A percentile compares a stretch with the other conserved stretches of the same genome.
Evolutionary conservation across 768 basidiomycete genomes (phyloP).

Genomic region (Kwoniella botswanensis): DNA sequence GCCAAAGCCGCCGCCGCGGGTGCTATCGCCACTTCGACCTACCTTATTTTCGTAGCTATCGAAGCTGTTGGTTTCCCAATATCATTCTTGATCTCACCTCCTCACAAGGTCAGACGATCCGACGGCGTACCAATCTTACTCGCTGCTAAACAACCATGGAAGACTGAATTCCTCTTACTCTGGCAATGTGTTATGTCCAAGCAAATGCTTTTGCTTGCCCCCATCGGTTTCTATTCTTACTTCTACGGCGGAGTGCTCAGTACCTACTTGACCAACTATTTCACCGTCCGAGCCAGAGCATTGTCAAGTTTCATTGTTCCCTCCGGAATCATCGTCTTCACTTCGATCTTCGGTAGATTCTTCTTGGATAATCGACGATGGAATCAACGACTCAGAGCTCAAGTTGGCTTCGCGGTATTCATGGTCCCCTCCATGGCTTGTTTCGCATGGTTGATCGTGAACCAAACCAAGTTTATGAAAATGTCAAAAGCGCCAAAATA

Average conservation of each 20-base stretch:
- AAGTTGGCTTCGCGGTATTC: conserved; percentile 26
- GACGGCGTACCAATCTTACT: conserved; percentile 32
- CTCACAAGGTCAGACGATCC: conserved; percentile 30
- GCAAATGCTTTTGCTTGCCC: conserved; percentile 27
- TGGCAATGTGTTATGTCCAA: conserved; percentile 5
- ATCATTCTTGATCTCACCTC: conserved; percentile 21
- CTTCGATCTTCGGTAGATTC: conserved; percentile 23
- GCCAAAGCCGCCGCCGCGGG: conserved; percentile 21
- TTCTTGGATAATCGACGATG: conserved; percentile 22
- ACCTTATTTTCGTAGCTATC: conserved; percentile 32
- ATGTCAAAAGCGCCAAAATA: conserved; percentile 17
- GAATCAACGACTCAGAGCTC: conserved; percentile 25
- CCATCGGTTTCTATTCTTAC: conserved; percentile 29
- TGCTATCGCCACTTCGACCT: conserved; percentile 27
- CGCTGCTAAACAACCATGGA: conserved; percentile 19
- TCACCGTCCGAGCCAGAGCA: conserved; percentile 31
- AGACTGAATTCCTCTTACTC: conserved; percentile 19
- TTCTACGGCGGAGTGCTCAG: conserved; percentile 31
- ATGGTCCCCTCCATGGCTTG: conserved; percentile 25
- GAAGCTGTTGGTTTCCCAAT: conserved; percentile 31
- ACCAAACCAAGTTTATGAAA: conserved; percentile 16
- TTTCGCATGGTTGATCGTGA: conserved; percentile 26
- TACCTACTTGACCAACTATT: conserved; percentile 31
- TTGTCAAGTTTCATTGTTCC: conserved; percentile 41
- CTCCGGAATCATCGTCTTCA: conserved; percentile 24